These are phyloP conservation scores for Zygoascus bituminiphila DNA, from an alignment of 805 yeast species.

Conservation along the genomic window DNA sequence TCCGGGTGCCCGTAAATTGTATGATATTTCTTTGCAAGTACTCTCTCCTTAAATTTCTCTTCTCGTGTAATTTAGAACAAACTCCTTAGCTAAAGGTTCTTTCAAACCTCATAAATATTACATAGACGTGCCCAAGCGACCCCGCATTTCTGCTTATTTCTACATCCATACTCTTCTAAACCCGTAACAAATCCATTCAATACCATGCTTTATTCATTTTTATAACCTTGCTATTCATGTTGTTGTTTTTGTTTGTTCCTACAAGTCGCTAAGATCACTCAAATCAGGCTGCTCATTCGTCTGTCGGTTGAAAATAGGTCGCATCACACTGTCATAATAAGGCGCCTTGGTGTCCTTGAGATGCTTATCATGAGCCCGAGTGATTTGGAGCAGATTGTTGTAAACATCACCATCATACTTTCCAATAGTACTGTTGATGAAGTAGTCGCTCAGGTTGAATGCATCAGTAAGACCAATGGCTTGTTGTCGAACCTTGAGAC, in stretches of 20 bases:
- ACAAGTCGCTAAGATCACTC: neutral
- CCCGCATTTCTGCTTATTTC: too few relatives aligned
- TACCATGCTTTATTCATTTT: too few relatives aligned
- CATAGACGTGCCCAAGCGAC: too few relatives aligned
- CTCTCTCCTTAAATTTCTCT: too few relatives aligned
- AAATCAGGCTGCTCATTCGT: neutral
- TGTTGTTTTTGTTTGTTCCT: neutral
- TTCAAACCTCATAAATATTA: too few relatives aligned
- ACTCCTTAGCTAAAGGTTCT: too few relatives aligned
- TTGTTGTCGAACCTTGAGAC: conserved; percentile 51
- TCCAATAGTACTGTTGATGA: conserved; percentile 79
- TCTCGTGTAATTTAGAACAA: too few relatives aligned
- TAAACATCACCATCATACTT: conserved; percentile 75
- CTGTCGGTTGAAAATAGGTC: conserved; percentile 26
- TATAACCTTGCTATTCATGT: too few relatives aligned
- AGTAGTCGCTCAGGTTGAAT: conserved; percentile 70
- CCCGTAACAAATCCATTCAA: too few relatives aligned
- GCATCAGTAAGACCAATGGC: conserved; percentile 77
- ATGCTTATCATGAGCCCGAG: conserved; percentile 31
- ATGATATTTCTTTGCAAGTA: too few relatives aligned
- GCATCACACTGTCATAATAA: conserved; percentile 36
- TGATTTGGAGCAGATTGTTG: conserved; percentile 35
- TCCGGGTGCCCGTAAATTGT: too few relatives aligned
- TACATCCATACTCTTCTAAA: too few relatives aligned
- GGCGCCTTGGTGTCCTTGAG: conserved; percentile 50